phyloP scores from a whole-genome alignment of 345 rosid species.

The Microcos paniculata region DNA sequence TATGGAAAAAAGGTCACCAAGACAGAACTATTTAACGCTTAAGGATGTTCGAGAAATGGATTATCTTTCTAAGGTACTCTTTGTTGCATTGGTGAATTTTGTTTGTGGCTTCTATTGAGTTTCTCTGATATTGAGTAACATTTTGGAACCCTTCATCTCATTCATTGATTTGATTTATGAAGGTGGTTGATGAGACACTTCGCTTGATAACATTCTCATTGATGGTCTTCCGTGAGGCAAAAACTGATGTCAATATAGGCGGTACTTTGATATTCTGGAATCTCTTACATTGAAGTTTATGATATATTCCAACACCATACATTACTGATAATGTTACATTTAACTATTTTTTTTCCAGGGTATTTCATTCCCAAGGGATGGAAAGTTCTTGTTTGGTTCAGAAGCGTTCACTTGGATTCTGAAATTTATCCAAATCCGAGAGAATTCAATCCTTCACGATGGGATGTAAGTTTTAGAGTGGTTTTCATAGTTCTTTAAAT shows the following conservation, averaged over 20 bases:
- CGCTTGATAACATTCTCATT: slow-evolving; percentile 73
- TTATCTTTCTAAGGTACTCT: slow-evolving; percentile 65
- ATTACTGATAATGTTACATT: background rate
- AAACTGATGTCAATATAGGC: slow-evolving; percentile 45
- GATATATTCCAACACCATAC: too few species aligned
- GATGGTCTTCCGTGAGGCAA: slow-evolving; percentile 77
- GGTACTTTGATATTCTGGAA: slow-evolving; percentile 37
- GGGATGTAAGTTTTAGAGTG: slow-evolving; percentile 58
- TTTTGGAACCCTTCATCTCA: background rate
- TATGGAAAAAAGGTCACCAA: slow-evolving; percentile 33
- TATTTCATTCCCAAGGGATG: slow-evolving; percentile 84
- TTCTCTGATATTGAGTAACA: background rate
- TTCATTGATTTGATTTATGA: background rate
- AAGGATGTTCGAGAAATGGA: slow-evolving; percentile 76
- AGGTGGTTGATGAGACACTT: slow-evolving; percentile 91
- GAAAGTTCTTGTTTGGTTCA: slow-evolving; percentile 83
- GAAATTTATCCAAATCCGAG: slow-evolving; percentile 62
- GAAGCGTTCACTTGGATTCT: slow-evolving; percentile 67
- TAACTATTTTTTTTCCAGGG: slow-evolving; percentile 49
- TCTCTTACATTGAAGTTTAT: background rate
- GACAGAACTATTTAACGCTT: slow-evolving; percentile 53
- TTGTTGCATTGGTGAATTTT: too few species aligned
- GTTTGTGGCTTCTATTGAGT: background rate
- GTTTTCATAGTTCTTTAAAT: background rate
- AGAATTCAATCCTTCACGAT: slow-evolving; percentile 78